Evolutionary conservation across 2,329 filamentous ascomycete genomes (phyloP), one percentile per base, ranked within the genome.

Genomic region (Apiospora hydei): DNA sequence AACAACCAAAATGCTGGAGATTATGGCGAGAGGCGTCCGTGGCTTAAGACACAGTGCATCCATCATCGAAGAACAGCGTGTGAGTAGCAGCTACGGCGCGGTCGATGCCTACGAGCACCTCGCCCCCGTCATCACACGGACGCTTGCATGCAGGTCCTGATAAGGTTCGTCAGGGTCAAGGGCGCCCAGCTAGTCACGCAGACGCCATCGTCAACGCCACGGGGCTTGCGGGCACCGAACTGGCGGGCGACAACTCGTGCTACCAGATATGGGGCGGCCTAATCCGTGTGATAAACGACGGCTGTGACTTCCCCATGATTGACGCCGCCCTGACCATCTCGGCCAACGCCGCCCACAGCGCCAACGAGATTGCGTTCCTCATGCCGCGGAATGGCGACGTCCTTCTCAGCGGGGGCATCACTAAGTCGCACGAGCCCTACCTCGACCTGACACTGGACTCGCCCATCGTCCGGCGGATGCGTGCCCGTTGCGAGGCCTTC

Each of bases 361-460:
- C 77, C 1, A 82, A 81, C 73, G 83, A 83, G 74, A 84, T 84
- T 69, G 81, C 84, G 21, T 84, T 85, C 73, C 79, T 85, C 11
- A 82, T 85, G 11, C 84, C 83, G 6, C 78, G 84, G n/a, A 85
- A 84, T 73, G 83, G 85, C 74, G 80, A 83, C 73, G 83, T 84
- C 69, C 78, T 85, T 18, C 76, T 85, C 7, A 80, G 85, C 53
- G 83, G 82, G 70, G 79, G 80, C 21, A 83, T 83, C 72, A 76
- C 80, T 49, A 78, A 84, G 75, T 77, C 82, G 38, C 73, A 82
- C 53, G 75, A 82, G 74, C 79, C 78, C 77, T 71, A 77, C 41
- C 75, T 84, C 21, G 77, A 83, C 74, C 79, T 84, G 3, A 82
- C 80, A 6, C 79, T 83, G 26, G 80, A 83, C 7, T 80, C 80